These are phyloP conservation scores for Pythium grandisporangium DNA, from an alignment of 352 stramenopile genomes.

Conservation along the genomic window DNA sequence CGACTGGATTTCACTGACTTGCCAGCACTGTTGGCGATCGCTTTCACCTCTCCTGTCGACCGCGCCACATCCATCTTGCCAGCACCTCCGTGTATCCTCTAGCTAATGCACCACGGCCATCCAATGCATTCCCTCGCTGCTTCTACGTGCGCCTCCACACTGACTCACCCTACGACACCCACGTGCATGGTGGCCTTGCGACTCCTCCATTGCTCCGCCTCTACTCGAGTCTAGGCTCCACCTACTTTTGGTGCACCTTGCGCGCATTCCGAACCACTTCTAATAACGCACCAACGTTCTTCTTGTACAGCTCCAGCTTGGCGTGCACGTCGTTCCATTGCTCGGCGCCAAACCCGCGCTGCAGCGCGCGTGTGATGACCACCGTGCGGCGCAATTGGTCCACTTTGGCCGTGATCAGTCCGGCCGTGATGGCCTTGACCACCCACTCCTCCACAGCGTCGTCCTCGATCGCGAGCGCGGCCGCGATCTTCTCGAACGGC, in stretches of 20 bases:
- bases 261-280: slow-evolving; percentile 70
- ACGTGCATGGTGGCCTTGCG: neutral
- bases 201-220: neutral
- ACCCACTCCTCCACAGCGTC: slow-evolving; percentile 92
- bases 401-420: slow-evolving; percentile 91
- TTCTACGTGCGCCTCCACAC: too few relatives aligned
- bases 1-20: too few relatives aligned
- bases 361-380: slow-evolving; percentile 68
- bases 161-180: too few relatives aligned
- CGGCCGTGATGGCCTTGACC: slow-evolving; percentile 88
- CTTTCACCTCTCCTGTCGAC: too few relatives aligned
- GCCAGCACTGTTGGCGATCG: too few relatives aligned
- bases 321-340: slow-evolving; percentile 88
- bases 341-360: slow-evolving; percentile 76
- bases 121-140: too few relatives aligned
- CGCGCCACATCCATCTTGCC: too few relatives aligned
- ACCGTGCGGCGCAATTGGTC: slow-evolving; percentile 90
- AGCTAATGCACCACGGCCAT: too few relatives aligned
- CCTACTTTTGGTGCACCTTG: slow-evolving; percentile 55
- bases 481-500: slow-evolving; percentile 80
- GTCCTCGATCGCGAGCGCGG: slow-evolving; percentile 71
- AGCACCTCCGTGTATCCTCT: too few relatives aligned
- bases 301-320: slow-evolving; percentile 89
- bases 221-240: too few relatives aligned
- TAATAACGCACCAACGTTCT: slow-evolving; percentile 88